Percentiles rank a stretch among this genome's conserved stretches.
These are phyloP conservation scores for Cetradonia linearis DNA, from an alignment of 495 filamentous ascomycete genomes.

Conservation along the genomic window DNA sequence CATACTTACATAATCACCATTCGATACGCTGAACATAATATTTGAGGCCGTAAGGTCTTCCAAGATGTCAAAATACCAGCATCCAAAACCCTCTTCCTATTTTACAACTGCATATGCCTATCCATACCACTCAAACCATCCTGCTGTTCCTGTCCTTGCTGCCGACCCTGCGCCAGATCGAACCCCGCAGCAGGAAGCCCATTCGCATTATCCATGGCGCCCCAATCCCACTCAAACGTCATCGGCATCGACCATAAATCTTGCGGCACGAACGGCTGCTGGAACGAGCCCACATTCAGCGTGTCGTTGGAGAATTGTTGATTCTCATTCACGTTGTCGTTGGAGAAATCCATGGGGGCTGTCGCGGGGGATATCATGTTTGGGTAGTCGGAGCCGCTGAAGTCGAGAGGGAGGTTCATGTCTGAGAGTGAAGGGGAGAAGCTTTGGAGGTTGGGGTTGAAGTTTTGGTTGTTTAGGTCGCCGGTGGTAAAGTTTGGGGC, in stretches of 20 bases:
- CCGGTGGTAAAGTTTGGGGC: conserved; percentile 15
- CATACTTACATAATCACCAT: neutral
- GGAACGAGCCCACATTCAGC: conserved; percentile 46
- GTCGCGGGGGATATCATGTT: conserved; percentile 28
- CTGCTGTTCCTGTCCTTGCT: neutral
- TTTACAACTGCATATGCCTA: neutral
- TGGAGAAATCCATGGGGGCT: conserved; percentile 29
- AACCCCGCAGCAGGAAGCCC: conserved; percentile 13
- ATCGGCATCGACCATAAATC: conserved; percentile 95
- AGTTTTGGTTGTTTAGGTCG: conserved; percentile 23
- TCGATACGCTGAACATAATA: neutral
- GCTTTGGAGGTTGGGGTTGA: conserved; percentile 26
- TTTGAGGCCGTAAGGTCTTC: neutral
- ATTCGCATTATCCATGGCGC: conserved; percentile 55
- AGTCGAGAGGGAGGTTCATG: conserved; percentile 19
- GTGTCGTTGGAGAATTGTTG: conserved; percentile 29
- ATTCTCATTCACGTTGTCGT: conserved; percentile 28
- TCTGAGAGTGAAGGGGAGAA: conserved; percentile 33
- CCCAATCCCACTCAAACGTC: conserved; percentile 98
- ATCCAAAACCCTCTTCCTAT: neutral
- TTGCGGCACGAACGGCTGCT: conserved; percentile 91
- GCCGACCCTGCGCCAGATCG: neutral
- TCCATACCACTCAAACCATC: neutral
- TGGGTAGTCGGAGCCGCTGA: conserved; percentile 22
- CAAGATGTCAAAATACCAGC: neutral